A percentile compares a stretch with the other conserved stretches of the same genome.
These are phyloP conservation scores for Elsinoe australis DNA, from an alignment of 2,329 filamentous ascomycete genomes.

Conservation along the genomic window DNA sequence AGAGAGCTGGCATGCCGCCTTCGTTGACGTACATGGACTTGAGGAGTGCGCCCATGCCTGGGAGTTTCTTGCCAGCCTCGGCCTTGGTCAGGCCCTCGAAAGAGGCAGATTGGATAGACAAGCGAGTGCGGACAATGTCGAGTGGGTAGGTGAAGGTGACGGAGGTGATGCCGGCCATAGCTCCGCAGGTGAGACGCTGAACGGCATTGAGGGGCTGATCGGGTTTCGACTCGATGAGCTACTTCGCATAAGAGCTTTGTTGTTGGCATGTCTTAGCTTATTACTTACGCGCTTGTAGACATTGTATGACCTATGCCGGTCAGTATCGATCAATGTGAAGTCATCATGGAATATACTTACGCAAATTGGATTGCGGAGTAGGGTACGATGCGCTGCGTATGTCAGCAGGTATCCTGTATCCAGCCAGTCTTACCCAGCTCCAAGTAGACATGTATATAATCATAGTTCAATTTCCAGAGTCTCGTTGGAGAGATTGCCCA, in stretches of 20 bases:
- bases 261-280: too few species aligned
- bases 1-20: conserved; percentile 77
- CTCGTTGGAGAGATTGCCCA: too few species aligned
- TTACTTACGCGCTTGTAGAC: conserved; percentile 85
- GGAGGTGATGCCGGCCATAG: conserved; percentile 86
- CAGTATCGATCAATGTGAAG: neutral
- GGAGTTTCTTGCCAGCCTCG: conserved; percentile 55
- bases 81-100: conserved; percentile 66
- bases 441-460: neutral
- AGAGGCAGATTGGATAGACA: conserved; percentile 96
- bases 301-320: conserved; percentile 67
- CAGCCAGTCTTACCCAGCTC: neutral
- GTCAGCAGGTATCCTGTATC: neutral
- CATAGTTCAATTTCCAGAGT: too few species aligned
- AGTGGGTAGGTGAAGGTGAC: conserved; percentile 93
- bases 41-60: conserved; percentile 88
- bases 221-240: conserved; percentile 69
- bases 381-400: conserved; percentile 66
- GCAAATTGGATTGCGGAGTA: conserved; percentile 96
- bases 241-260: neutral
- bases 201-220: conserved; percentile 66
- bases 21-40: conserved; percentile 80
- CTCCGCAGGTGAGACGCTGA: conserved; percentile 78
- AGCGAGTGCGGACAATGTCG: conserved; percentile 89
- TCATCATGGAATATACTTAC: conserved; percentile 1